Percentiles rank a stretch among this genome's conserved stretches.
These are phyloP conservation scores for Solanum appendiculatum DNA, from an alignment of 257 asterid species.

Conservation along the genomic window DNA sequence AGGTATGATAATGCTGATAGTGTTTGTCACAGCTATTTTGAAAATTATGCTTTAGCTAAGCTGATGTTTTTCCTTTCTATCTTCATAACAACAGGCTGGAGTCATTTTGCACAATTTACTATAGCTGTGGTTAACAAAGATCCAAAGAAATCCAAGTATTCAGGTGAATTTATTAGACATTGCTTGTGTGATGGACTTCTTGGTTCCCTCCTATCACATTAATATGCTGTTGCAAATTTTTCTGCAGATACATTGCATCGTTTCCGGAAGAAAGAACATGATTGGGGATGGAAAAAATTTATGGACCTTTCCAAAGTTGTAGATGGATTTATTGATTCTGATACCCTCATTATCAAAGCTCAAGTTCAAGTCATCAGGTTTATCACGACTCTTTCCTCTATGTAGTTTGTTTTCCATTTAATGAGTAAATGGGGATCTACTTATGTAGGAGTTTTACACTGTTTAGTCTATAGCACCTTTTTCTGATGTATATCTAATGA, in stretches of 20 bases:
- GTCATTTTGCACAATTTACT: slow-evolving; percentile 94
- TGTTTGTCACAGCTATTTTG: neutral
- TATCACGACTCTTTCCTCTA: neutral
- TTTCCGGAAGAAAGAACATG: slow-evolving; percentile 94
- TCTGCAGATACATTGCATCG: slow-evolving; percentile 82
- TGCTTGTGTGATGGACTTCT: neutral
- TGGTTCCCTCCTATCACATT: neutral
- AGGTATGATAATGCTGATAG: slow-evolving; percentile 27
- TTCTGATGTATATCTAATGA: neutral
- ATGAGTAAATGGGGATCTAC: neutral
- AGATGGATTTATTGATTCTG: slow-evolving; percentile 85
- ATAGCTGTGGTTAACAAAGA: slow-evolving; percentile 92
- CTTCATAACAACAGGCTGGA: slow-evolving; percentile 57
- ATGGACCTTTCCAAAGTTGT: slow-evolving; percentile 85
- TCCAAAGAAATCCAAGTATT: slow-evolving; percentile 83
- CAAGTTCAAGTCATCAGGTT: slow-evolving; percentile 93
- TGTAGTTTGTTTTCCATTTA: neutral
- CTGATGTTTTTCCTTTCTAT: neutral
- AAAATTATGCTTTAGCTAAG: neutral
- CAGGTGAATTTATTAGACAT: slow-evolving; percentile 32
- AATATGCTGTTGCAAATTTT: slow-evolving; percentile 1
- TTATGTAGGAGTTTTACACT: neutral
- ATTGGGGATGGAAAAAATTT: slow-evolving; percentile 99
- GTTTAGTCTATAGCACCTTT: neutral
- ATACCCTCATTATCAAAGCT: slow-evolving; percentile 77